Base-by-base conservation (phyloP, 2,329 filamentous ascomycete species). In the Aspergillus ruber region DNA sequence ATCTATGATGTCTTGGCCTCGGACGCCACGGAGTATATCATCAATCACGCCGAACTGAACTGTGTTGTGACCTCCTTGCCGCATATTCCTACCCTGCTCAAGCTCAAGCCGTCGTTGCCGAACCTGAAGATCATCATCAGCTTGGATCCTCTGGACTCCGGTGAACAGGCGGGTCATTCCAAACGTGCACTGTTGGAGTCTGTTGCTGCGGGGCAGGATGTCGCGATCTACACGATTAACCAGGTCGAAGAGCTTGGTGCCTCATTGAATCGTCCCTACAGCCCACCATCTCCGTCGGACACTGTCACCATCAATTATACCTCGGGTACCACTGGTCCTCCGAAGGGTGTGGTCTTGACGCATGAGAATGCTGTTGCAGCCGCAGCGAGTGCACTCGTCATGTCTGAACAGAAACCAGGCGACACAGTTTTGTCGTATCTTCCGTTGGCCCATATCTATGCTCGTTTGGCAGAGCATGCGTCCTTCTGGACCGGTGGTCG, bases 1-100 rank as follows among this genome's bases (percentile, higher is more conserved):
- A 84, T 98, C 44, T 98, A 98, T 74, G 93, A 97, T 69, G 96
- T 91, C 10, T 81, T 98, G 4, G 91, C 91, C 8, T 85, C 91
- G 10, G 88, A 95, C 56, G 82, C 90, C 2, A 90, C 88, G 48
- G 90, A 97, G 72, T 97, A 88, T 73, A 96, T 98, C 69, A 86
- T 97, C 73, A 94, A 94, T 70, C 91, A 97, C 67, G 82, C 89
- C 46, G 79, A 84, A 52, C 74, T 97, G 48, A 69, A 77, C 49
- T 88, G 84, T 60, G 82, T 97, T 35, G 83, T 86, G 53, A 84
- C 87, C 49, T 90, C 87, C 23, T 74, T 96, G 41, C 82, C 83
- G 39, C 90, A 95, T 62, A 83, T 96, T 45, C 84, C 89, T 1
- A 81, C 83, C 13, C 79, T 96, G 46, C 76, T 96, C 52, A 90